Evolutionary conservation across 1,139 yeast species (phyloP).

Genomic region (Candida sanyaensis): DNA sequence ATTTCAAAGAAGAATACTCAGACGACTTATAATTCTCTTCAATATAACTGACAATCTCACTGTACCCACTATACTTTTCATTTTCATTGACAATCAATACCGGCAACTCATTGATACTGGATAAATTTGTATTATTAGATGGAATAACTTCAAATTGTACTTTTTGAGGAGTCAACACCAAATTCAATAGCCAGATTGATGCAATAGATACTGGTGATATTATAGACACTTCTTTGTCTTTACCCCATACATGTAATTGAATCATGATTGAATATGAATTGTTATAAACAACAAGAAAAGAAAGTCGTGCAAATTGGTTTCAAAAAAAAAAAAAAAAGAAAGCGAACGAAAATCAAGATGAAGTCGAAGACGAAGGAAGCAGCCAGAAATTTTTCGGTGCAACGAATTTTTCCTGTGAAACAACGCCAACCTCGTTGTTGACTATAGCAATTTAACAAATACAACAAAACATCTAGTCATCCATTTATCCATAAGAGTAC

Average conservation of each 20-base stretch:
- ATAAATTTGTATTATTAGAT: slow-evolving; percentile 60
- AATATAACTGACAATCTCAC: slow-evolving; percentile 40
- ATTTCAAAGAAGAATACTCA: background rate
- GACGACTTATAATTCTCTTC: slow-evolving; percentile 19
- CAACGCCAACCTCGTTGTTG: too few relatives aligned
- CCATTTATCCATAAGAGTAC: background rate
- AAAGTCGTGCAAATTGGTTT: background rate
- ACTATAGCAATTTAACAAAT: background rate
- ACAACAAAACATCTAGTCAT: background rate
- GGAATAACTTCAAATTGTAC: slow-evolving; percentile 41
- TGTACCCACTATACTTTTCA: slow-evolving; percentile 45
- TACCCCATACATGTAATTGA: slow-evolving; percentile 64
- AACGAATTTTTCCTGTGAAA: background rate
- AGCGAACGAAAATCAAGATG: background rate
- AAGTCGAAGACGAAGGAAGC: background rate
- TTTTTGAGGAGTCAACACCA: slow-evolving; percentile 8
- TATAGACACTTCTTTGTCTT: slow-evolving; percentile 28
- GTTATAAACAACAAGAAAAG: background rate
- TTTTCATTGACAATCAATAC: slow-evolving; percentile 38
- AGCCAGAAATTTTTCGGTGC: background rate
- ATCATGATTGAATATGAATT: slow-evolving; percentile 16
- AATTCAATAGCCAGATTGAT: slow-evolving; percentile 32
- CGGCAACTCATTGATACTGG: slow-evolving; percentile 59
- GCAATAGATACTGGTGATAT: slow-evolving; percentile 46
- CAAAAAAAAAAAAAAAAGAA: background rate